phyloP scores from a whole-genome alignment of 345 rosid species.

The Pistacia atlantica region DNA sequence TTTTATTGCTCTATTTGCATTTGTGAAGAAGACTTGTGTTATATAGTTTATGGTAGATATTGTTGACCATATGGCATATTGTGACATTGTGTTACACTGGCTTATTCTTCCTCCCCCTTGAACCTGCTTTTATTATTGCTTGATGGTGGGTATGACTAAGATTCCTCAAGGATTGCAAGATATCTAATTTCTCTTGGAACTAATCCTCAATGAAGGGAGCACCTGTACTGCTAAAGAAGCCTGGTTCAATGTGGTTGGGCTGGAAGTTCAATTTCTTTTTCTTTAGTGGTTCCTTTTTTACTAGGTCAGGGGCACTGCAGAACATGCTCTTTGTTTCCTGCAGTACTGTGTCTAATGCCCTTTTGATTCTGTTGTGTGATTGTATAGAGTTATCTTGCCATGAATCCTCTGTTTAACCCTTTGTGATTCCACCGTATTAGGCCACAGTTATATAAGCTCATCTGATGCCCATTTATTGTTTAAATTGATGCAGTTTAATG shows the following conservation, averaged over 20 bases:
- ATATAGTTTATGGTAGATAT: background rate
- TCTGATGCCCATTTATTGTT: background rate
- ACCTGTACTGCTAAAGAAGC: background rate
- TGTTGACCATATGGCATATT: background rate
- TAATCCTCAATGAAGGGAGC: background rate
- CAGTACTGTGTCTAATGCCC: background rate
- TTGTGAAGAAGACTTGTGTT: background rate
- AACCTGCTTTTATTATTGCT: background rate
- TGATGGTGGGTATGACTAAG: background rate
- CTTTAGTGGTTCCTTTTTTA: background rate
- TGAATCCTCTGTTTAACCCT: too few relatives aligned
- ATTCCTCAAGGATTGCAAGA: background rate
- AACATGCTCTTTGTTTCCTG: background rate
- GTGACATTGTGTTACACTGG: background rate
- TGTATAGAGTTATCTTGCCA: background rate
- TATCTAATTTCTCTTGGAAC: background rate
- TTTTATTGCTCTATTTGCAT: background rate
- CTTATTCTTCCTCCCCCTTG: background rate
- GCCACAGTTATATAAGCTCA: background rate
- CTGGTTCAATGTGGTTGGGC: background rate
- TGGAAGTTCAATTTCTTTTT: background rate
- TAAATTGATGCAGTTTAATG: background rate
- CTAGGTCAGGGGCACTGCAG: too few relatives aligned
- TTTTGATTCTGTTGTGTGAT: background rate
- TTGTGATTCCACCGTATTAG: too few relatives aligned